Percentiles rank a stretch among this genome's conserved stretches.
These are phyloP conservation scores for Aureobasidium sp. DNA, from an alignment of 2,329 filamentous ascomycete species.

Conservation along the genomic window DNA sequence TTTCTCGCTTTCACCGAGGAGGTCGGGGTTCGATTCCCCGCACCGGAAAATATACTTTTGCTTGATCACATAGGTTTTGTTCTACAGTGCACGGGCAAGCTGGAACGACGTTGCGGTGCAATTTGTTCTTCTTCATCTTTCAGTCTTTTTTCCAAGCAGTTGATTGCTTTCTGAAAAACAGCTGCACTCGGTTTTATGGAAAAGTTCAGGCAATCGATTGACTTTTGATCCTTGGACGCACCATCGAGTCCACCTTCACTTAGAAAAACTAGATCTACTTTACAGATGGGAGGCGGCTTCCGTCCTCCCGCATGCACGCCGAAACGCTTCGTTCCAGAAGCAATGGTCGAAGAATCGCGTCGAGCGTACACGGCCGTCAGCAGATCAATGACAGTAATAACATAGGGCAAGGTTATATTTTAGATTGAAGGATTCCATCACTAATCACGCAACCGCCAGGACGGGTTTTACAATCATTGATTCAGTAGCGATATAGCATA, in stretches of 20 bases:
- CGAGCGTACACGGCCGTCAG: not conserved
- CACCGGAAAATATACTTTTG: not conserved
- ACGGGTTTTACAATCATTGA: no score
- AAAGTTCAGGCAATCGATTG: no score
- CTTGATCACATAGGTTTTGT: not conserved
- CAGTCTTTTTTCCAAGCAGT: no score
- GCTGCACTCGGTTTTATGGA: no score
- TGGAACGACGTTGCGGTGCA: no score
- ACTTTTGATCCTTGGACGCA: no score
- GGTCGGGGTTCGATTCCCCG: constrained; percentile 4
- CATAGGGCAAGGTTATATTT: not conserved
- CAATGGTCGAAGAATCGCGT: not conserved
- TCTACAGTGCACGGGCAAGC: no score
- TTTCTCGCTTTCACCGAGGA: not conserved
- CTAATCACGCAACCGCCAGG: not conserved
- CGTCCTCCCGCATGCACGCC: not conserved
- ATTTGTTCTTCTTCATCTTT: not conserved
- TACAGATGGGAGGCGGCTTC: not conserved
- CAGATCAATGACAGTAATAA: not conserved
- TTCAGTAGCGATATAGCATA: not conserved
- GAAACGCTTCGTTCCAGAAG: not conserved
- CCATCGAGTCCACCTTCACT: no score
- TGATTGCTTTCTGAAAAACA: no score
- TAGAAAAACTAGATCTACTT: not conserved
- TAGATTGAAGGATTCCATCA: not conserved